These are phyloP conservation scores for Citrus australasica DNA, from an alignment of 345 rosid genomes.

Conservation along the genomic window DNA sequence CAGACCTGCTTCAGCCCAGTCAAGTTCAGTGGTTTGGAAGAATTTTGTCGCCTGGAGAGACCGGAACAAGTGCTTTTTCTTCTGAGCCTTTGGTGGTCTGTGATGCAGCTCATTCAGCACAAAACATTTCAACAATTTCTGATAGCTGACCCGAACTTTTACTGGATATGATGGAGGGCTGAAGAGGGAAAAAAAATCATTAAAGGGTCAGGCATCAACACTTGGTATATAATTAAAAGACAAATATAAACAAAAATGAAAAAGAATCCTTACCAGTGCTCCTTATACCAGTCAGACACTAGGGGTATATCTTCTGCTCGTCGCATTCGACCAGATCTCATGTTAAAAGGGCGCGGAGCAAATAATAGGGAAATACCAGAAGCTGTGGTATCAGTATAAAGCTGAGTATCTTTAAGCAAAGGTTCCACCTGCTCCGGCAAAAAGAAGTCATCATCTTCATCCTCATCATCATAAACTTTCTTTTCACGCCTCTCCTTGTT, in stretches of 20 bases:
- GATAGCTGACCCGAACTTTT: conserved; percentile 98
- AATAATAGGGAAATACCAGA: conserved; percentile 91
- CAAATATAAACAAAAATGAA: background rate
- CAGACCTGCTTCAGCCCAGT: conserved; percentile 99
- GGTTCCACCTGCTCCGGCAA: conserved; percentile 96
- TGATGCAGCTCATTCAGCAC: conserved; percentile 98
- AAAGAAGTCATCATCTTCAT: conserved; percentile 73
- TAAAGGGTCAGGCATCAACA: conserved; percentile 6
- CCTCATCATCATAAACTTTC: conserved; percentile 61
- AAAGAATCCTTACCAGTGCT: conserved; percentile 70
- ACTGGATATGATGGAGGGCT: conserved; percentile 99
- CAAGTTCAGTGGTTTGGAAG: conserved; percentile 97
- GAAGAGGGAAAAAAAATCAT: conserved; percentile 16
- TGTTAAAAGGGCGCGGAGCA: conserved; percentile 97
- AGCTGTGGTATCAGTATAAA: conserved; percentile 97
- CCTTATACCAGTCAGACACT: conserved; percentile 99
- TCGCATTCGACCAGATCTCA: conserved; percentile 95
- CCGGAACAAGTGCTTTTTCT: conserved; percentile 96
- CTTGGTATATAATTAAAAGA: background rate
- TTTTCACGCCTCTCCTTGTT: conserved; percentile 88
- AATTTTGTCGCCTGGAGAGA: conserved; percentile 97
- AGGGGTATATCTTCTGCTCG: conserved; percentile 97
- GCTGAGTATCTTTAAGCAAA: conserved; percentile 73
- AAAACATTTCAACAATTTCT: conserved; percentile 90
- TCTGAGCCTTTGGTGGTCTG: conserved; percentile 99